Evolutionary conservation across 805 yeast genomes (phyloP).

Genomic region (Saccharomycopsis javanensis): DNA sequence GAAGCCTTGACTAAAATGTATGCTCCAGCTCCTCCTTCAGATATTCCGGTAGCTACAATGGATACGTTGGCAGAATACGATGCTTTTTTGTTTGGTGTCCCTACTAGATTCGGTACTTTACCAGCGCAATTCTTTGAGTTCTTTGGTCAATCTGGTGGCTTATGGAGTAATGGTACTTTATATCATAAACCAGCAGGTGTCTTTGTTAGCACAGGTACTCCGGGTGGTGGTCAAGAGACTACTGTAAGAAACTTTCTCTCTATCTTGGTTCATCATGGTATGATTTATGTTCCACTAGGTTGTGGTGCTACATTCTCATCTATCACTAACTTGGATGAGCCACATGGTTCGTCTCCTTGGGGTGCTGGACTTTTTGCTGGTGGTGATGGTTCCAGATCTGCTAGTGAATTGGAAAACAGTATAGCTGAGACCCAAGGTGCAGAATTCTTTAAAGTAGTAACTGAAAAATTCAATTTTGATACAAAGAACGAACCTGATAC

Average conservation of each 20-base stretch:
- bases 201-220: slow-evolving; percentile 65
- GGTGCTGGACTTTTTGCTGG: slow-evolving; percentile 81
- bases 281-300: slow-evolving; percentile 74
- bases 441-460: slow-evolving; percentile 37
- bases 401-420: slow-evolving; percentile 52
- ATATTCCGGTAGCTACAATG: slow-evolving; percentile 50
- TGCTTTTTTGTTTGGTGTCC: slow-evolving; percentile 76
- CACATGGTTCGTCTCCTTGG: slow-evolving; percentile 78
- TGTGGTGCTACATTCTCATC: slow-evolving; percentile 47
- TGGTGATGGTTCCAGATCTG: slow-evolving; percentile 64
- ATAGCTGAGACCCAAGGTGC: slow-evolving; percentile 61
- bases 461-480: slow-evolving; percentile 21
- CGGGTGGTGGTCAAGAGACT: slow-evolving; percentile 77
- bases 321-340: slow-evolving; percentile 46
- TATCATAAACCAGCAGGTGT: slow-evolving; percentile 67
- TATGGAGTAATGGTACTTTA: slow-evolving; percentile 69
- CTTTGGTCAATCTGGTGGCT: slow-evolving; percentile 69
- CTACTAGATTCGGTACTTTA: slow-evolving; percentile 74
- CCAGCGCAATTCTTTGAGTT: slow-evolving; percentile 74
- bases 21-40: slow-evolving; percentile 54
- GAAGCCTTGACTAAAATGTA: slow-evolving; percentile 47
- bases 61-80: slow-evolving; percentile 57
- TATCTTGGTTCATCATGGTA: slow-evolving; percentile 67
- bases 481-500: slow-evolving; percentile 13
- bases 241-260: slow-evolving; percentile 59